Conservation (phyloP, 163 green algal genomes). For the Chlorella variabilis region DNA sequence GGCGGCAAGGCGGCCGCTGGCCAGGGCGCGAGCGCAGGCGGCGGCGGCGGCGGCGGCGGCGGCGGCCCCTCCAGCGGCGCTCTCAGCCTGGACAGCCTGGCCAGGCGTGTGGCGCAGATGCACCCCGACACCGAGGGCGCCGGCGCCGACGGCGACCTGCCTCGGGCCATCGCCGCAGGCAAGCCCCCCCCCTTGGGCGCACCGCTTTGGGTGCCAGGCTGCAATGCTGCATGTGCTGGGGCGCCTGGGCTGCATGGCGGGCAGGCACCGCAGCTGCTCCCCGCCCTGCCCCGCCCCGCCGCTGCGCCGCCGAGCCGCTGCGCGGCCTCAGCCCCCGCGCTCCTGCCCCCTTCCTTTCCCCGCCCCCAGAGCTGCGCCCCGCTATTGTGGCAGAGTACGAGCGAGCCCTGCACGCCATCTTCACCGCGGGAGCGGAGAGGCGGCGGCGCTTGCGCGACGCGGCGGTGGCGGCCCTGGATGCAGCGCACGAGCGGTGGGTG, state of each 20-base stretch:
- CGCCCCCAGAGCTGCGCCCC: conserved; percentile 53
- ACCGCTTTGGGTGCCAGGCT: background rate
- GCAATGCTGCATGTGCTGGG: no score
- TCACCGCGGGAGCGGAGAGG: conserved; percentile 70
- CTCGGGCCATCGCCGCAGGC: conserved; percentile 52
- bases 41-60: background rate
- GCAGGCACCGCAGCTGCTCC: no score
- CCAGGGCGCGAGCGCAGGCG: background rate
- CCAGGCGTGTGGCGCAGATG: conserved; percentile 51
- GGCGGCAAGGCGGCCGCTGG: background rate
- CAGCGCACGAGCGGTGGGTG: conserved; percentile 17
- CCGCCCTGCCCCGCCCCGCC: no score
- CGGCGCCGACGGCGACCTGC: conserved; percentile 51
- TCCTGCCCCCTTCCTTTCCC: background rate
- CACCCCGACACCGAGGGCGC: conserved; percentile 72
- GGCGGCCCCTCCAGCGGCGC: no score
- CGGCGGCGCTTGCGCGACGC: conserved; percentile 60
- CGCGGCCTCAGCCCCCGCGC: background rate
- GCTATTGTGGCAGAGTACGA: conserved; percentile 70
- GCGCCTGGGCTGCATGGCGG: no score
- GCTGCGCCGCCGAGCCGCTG: no score
- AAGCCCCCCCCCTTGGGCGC: no score
- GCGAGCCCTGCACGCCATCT: conserved; percentile 62
- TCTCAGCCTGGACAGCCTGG: conserved; percentile 39
- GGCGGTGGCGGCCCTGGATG: conserved; percentile 32